Conservation (phyloP, 1,284 basidiomycete genomes). For the Mrakiaceae sp. region DNA sequence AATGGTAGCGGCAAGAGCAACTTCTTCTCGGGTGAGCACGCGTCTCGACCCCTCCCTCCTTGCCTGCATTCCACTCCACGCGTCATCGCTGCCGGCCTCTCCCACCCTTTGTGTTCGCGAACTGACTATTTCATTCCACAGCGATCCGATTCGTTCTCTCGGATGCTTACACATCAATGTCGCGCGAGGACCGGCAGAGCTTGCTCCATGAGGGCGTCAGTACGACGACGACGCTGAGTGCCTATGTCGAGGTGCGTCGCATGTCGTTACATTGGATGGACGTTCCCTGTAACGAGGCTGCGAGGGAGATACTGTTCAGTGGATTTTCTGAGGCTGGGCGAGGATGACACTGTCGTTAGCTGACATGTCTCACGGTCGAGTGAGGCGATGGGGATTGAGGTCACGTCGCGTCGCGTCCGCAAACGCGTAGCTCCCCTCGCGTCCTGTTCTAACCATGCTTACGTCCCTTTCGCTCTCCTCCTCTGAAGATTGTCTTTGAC, state of each 20-base stretch:
- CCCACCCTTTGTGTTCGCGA: no score
- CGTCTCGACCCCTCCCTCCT: no score
- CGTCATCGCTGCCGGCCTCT: no score
- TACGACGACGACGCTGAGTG: constrained; percentile 77
- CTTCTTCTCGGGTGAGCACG: constrained; percentile 70
- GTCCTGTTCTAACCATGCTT: constrained; percentile 20
- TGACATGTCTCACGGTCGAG: no score
- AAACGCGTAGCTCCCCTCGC: background rate
- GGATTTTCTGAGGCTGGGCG: no score
- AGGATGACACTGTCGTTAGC: no score
- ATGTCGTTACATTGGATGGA: no score
- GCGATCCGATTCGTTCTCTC: constrained; percentile 95
- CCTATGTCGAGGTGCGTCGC: constrained; percentile 73
- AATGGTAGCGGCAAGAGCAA: constrained; percentile 96
- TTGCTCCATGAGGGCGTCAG: constrained; percentile 88
- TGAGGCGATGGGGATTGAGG: background rate
- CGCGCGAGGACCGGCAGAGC: constrained; percentile 80
- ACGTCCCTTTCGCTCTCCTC: background rate
- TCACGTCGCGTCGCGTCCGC: background rate
- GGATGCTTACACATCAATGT: constrained; percentile 94
- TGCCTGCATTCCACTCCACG: no score
- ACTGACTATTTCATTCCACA: constrained; percentile 24
- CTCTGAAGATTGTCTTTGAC: constrained; percentile 77
- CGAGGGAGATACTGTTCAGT: no score
- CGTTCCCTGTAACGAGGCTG: no score